Percentiles rank a stretch among this genome's conserved stretches.
These are phyloP conservation scores for Gamarada debralockiae DNA, from an alignment of 495 filamentous ascomycete species.

Conservation along the genomic window DNA sequence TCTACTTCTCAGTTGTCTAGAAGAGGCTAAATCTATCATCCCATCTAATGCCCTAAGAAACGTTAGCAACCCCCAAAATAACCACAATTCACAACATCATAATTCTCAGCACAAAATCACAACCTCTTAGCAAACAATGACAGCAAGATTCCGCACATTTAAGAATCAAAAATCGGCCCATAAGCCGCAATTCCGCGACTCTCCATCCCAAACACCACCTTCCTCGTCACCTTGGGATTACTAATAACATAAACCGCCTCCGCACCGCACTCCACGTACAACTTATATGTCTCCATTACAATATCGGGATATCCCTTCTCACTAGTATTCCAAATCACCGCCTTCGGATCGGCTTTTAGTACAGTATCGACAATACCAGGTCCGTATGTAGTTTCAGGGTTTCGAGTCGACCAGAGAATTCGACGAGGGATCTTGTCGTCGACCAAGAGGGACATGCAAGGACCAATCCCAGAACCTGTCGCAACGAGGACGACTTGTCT, in stretches of 20 bases:
- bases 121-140: no score
- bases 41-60: no score
- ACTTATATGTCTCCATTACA: constrained; percentile 46
- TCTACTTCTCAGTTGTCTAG: no score
- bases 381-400: constrained; percentile 39
- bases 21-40: no score
- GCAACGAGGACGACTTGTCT: constrained; percentile 66
- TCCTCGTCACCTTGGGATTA: constrained; percentile 61
- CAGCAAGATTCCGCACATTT: no score
- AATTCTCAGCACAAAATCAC: no score
- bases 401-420: constrained; percentile 43
- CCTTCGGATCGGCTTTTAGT: constrained; percentile 32
- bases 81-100: no score
- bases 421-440: constrained; percentile 34
- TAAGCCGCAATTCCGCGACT: constrained; percentile 64
- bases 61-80: no score
- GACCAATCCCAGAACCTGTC: constrained; percentile 81
- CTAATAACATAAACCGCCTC: constrained; percentile 71
- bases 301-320: constrained; percentile 36
- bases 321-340: constrained; percentile 40
- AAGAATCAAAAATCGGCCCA: constrained; percentile 78
- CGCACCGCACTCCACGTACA: constrained; percentile 53
- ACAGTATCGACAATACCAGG: constrained; percentile 37
- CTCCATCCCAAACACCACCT: constrained; percentile 63
- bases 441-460: constrained; percentile 49